Conservation (phyloP, 2,329 filamentous ascomycete genomes). For the Ustulina deusta region DNA sequence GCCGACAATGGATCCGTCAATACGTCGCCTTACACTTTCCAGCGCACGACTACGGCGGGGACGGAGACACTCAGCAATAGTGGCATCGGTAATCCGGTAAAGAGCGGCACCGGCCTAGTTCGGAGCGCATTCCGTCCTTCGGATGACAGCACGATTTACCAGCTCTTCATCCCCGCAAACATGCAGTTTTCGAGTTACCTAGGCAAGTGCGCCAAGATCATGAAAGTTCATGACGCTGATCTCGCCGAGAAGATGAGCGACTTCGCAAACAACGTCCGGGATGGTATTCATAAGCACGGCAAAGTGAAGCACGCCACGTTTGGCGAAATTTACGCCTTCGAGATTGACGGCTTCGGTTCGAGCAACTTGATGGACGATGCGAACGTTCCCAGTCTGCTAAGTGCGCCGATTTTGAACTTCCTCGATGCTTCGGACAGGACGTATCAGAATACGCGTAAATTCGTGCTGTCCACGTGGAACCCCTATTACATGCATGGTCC, state of each 20-base stretch:
- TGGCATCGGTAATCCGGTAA: constrained; percentile 79
- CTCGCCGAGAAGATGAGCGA: constrained; percentile 61
- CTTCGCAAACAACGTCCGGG: constrained; percentile 69
- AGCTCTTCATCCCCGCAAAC: constrained; percentile 83
- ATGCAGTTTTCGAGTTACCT: constrained; percentile 74
- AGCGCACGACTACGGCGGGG: constrained; percentile 72
- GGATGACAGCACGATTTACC: constrained; percentile 81
- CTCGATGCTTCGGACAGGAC: constrained; percentile 60
- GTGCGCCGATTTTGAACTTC: constrained; percentile 68
- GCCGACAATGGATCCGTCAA: constrained; percentile 64
- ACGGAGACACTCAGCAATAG: constrained; percentile 78
- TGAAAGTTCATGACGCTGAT: constrained; percentile 45
- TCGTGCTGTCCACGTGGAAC: constrained; percentile 77
- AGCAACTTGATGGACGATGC: constrained; percentile 71
- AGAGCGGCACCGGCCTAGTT: constrained; percentile 75
- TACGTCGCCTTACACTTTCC: constrained; percentile 74
- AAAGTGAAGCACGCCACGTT: constrained; percentile 71
- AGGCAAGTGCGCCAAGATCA: constrained; percentile 54
- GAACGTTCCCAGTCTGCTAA: constrained; percentile 69
- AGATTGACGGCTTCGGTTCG: constrained; percentile 74
- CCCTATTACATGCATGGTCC: constrained; percentile 75
- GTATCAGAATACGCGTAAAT: constrained; percentile 81
- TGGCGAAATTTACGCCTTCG: constrained; percentile 74
- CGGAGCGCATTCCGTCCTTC: constrained; percentile 83
- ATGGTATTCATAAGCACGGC: constrained; percentile 75